Evolutionary conservation across 1,284 basidiomycete species (phyloP), one percentile per base, ranked within the genome.

Genomic region (Amylostereum areolatum): DNA sequence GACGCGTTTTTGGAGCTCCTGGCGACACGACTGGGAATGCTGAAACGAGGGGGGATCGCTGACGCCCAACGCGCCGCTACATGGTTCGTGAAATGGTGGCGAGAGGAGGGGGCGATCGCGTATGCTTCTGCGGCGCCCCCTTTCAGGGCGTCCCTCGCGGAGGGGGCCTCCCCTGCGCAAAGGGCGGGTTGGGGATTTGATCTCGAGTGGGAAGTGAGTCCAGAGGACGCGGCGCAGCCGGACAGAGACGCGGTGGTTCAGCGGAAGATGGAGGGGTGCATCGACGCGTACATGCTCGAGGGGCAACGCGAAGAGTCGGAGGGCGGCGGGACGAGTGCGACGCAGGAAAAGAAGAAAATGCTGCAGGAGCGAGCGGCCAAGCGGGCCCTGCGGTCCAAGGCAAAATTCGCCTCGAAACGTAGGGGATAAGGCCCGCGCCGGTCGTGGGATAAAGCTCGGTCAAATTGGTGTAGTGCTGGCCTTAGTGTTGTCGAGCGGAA

Each of bases 31-130:
- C 77, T 95, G 56, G 83, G 87, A n/a, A 92, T 93, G 73, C 70
- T 95, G 24, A 72, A 77, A 56, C 79, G 83, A 52, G 92, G 92
- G 2, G 92, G 86, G 2, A 73, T 81, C 48, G 72, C 75, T 37
- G 87, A 97, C 64, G 61, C 76, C 10, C 68, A 79, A 5, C 77
- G 88, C 8, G 88, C 92, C 5, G 83, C 85, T 2, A 71, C 73
- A n/a, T 90, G 85, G 75, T 83, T 97, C 60, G 77, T 96, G 36
- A 73, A 79, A 41, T 89, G 89, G 77, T 97, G 93, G 83, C 80
- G 94, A 43, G 83, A 86, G 64, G 71, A 90, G 56, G 84, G 85
- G 46, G 77, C 80, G 2, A 69, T 82, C 35, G 62, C 74, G 32
- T 69, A 76, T 50, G 70, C 74, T 25, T 67, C 69, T 24, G 66